Base-by-base conservation (phyloP, 768 basidiomycete genomes). In the Daedaleopsis sinensis region DNA sequence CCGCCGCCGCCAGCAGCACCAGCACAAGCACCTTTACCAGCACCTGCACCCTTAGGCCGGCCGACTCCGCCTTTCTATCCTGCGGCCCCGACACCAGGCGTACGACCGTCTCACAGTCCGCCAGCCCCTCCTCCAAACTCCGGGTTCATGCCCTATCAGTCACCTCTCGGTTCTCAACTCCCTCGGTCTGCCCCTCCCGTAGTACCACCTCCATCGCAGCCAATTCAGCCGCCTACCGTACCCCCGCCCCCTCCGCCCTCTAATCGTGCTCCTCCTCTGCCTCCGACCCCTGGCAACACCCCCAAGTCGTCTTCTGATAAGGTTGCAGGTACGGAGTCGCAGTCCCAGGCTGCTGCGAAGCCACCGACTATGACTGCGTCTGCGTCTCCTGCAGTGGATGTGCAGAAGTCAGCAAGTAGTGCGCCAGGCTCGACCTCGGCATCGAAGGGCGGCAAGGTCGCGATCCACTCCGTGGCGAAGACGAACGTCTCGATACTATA, bases 401-500 rank as follows among this genome's bases (percentile, higher is more conserved):
- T 18, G 39, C 39, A 3, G 3, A 42, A 18, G 2, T 3, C 39
- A 42, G 39, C 18, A 42, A 18, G 11, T 12, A 42, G 39, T 11
- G 10, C 47, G 13, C 13, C 47, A 5, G 10, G 21, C 19, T 21
- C 47, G 3, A 11, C 47, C 6, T 13, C 19, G 8, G 8, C 47
- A 21, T 24, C 58, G 15, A 60, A 57, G 21, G 8, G 19, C 24
- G 38, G 44, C 16, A 65, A 55, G 38, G 48, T 61, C 37, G 43
- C 64, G 16, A 57, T 67, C 13, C 55, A 61, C 37, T 42, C 64
- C 15, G 52, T 53, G 9, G 62, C 62, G 16, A 65, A 61, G 55
- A 64, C 61, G 21, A 63, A 55, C 42, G 67, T 68, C 12, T 43
- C 64, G 21, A 62, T 54, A 36, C 62, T 68, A 1, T 68, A 62